Evolutionary conservation across 169 alveolate genomes (phyloP).

Genomic region (Toxoplasma gondii): DNA sequence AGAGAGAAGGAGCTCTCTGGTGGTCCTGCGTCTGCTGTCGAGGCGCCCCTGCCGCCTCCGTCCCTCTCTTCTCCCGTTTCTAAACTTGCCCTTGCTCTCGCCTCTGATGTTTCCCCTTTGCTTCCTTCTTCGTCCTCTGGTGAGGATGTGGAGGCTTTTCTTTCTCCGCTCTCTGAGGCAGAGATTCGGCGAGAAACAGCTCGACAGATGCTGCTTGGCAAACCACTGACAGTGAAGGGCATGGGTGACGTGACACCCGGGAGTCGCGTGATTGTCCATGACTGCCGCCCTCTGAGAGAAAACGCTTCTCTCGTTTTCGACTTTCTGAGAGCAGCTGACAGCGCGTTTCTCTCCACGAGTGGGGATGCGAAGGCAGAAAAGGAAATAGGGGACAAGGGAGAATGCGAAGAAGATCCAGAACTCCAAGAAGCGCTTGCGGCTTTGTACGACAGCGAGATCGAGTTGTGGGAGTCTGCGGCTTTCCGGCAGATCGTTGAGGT

Average conservation of each 20-base stretch:
- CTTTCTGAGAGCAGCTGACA: not conserved
- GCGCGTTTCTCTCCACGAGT: not conserved
- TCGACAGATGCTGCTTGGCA: not conserved
- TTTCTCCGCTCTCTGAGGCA: not conserved
- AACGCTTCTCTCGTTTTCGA: not conserved
- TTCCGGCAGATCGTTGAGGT: constrained; percentile 22
- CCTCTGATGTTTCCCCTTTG: not conserved
- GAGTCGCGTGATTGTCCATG: not conserved
- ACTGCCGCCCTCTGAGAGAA: not conserved
- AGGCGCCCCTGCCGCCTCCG: too few relatives aligned
- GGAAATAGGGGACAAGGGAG: not conserved
- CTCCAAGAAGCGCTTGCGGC: not conserved
- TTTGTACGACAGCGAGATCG: not conserved
- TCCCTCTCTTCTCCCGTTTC: too few relatives aligned
- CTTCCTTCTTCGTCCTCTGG: not conserved
- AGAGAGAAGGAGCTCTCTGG: too few relatives aligned
- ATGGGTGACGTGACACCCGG: not conserved
- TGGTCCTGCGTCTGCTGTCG: too few relatives aligned
- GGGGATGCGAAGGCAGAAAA: not conserved
- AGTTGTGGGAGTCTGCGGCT: constrained; percentile 17
- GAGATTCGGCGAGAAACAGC: not conserved
- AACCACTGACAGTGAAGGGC: not conserved
- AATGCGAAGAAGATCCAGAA: not conserved
- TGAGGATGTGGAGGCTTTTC: too few relatives aligned
- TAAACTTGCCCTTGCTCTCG: not conserved